Evolutionary conservation across 441 rosid genomes (phyloP), one percentile per base, ranked within the genome.

Genomic region (Capsella rubella): DNA sequence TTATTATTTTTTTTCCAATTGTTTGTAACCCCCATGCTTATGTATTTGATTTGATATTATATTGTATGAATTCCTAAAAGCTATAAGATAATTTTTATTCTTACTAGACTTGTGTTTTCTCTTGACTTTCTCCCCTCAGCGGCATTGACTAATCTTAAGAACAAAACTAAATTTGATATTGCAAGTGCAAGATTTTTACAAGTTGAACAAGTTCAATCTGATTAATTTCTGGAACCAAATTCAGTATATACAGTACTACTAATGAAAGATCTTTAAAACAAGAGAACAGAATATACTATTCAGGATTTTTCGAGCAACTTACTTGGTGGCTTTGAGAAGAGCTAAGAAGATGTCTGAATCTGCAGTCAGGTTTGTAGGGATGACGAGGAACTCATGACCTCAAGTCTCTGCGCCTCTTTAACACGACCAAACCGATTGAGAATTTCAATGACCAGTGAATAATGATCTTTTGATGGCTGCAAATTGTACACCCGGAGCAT

Each of bases 381-480:
- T 35, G 71, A 73, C 13, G 75, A 60, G 59, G 84, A 81, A 39
- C 85, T 68, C 87, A 83, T 73, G 35, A 67, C 27, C 14, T 6
- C 69, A 71, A 80, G 83, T 61, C 85, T 87, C 37, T 83, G 81
- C 14, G 91, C 90, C 49, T 85, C 91, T 67, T 75, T 83, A 28
- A 64, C 18, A 25, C 74, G 85, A 64, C 83, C 95, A 28, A 63
- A 31, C 16, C 82, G 80, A 34, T 66, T 79, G 35, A 89, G 90
- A 73, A 89, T 87, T 71, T 84, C 81, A 13, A 62, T 75, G 25
- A 90, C 64, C 3, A 85, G 28, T 29, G 82, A 76, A 67, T 78
- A 85, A 54, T 79, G 87, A 69, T 83, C 89, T 67, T 77, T 79
- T 12, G 90, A 79, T 55, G 84, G 86, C 77, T 79, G 74, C 34